Evolutionary conservation across 2,329 filamentous ascomycete species (phyloP).

Genomic region (Diaporthe sp.): DNA sequence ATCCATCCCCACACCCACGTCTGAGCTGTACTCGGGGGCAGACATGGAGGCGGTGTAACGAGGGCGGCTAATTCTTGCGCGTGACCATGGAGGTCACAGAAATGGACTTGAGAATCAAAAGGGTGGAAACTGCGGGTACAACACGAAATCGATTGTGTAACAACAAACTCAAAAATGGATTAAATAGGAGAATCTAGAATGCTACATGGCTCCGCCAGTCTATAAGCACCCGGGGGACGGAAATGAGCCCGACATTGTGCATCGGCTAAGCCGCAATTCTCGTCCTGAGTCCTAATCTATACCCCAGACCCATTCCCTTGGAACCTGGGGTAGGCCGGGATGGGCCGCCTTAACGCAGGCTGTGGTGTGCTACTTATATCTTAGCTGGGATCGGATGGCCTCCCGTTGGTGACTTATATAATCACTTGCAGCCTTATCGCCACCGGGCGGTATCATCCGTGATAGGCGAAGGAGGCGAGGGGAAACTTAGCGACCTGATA

Average conservation of each 20-base stretch:
- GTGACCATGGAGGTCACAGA: background rate
- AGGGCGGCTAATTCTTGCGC: background rate
- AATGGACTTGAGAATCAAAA: background rate
- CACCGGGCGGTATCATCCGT: background rate
- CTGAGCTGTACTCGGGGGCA: constrained; percentile 1
- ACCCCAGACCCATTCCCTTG: background rate
- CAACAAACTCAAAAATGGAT: background rate
- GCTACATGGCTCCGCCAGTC: constrained; percentile 5
- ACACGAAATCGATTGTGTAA: background rate
- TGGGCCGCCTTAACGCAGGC: background rate
- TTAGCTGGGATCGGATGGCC: constrained; percentile 3
- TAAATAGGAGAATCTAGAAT: background rate
- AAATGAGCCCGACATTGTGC: constrained; percentile 8
- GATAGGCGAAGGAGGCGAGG: constrained; percentile 6
- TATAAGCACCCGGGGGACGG: background rate
- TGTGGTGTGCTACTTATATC: background rate
- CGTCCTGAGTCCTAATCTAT: background rate
- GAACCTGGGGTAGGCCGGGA: constrained; percentile 6
- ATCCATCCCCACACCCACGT: constrained; percentile 10
- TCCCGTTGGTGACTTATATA: constrained; percentile 6
- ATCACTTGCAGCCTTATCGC: constrained; percentile 14
- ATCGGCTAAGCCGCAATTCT: constrained; percentile 25
- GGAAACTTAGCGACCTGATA: background rate
- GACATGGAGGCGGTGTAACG: background rate
- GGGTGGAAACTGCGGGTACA: background rate